phyloP scores from a whole-genome alignment of 306 rosid genomes.

The Sechiopsis laciniata region DNA sequence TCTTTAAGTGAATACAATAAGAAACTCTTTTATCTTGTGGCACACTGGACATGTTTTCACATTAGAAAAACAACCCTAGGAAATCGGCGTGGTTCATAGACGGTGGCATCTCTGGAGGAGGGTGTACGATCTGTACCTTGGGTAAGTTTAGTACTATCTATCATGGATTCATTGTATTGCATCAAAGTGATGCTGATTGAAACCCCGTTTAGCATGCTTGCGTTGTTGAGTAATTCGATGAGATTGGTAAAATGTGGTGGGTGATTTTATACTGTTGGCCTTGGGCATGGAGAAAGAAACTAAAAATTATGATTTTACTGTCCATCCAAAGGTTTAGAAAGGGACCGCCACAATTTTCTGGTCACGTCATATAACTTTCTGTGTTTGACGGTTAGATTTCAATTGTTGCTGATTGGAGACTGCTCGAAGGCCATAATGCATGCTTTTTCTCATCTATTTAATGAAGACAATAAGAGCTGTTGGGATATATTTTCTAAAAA shows the following conservation, averaged over 20 bases:
- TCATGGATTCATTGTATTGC: not conserved
- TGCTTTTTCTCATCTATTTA: not conserved
- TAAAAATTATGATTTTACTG: not conserved
- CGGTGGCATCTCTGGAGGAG: conserved; percentile 99
- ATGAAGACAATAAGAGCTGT: not conserved
- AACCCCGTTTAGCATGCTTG: not conserved
- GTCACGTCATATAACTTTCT: not conserved
- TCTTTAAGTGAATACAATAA: not conserved
- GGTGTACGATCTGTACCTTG: conserved; percentile 88
- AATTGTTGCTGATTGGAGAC: not conserved
- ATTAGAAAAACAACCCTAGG: conserved; percentile 40
- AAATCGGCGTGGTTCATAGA: conserved; percentile 89
- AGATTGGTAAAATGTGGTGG: not conserved
- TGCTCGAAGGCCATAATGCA: not conserved
- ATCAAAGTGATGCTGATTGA: not conserved
- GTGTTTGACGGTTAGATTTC: not conserved
- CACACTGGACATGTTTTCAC: conserved; percentile 31
- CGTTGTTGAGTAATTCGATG: not conserved
- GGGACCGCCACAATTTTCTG: not conserved
- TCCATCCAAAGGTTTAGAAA: not conserved
- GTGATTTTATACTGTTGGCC: not conserved
- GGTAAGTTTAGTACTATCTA: conserved; percentile 44
- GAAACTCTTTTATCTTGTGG: conserved; percentile 16
- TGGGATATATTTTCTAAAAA: not conserved
- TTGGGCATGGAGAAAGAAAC: not conserved